Evolutionary conservation across 2,329 filamentous ascomycete species (phyloP).

Genomic region (Sporothrix sp.): DNA sequence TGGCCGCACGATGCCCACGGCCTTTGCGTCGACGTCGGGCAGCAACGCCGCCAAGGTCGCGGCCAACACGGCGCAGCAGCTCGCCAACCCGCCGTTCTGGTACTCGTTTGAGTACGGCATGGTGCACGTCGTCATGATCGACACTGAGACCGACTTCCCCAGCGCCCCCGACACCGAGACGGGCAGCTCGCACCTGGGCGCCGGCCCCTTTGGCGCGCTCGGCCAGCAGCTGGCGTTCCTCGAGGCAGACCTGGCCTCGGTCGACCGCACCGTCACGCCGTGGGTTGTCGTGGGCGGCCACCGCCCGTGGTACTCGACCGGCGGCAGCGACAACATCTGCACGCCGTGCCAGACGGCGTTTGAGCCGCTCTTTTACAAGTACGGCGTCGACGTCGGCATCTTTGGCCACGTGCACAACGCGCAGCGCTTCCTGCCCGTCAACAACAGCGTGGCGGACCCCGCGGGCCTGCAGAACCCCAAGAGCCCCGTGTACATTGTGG

Average conservation of each 20-base stretch:
- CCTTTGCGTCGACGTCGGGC: slow-evolving; percentile 40
- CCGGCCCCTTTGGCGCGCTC: slow-evolving; percentile 39
- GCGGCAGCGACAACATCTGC: slow-evolving; percentile 27
- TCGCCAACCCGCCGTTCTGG: slow-evolving; percentile 47
- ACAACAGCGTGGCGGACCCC: slow-evolving; percentile 28
- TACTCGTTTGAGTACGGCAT: slow-evolving; percentile 52
- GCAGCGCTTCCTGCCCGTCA: slow-evolving; percentile 39
- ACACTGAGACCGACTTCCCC: slow-evolving; percentile 49
- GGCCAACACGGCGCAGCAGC: slow-evolving; percentile 35
- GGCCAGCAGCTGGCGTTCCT: slow-evolving; percentile 46
- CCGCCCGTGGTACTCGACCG: slow-evolving; percentile 38
- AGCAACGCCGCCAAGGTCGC: slow-evolving; percentile 31
- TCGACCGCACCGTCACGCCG: slow-evolving; percentile 45
- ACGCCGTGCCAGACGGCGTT: slow-evolving; percentile 40
- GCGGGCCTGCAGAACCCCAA: slow-evolving; percentile 29
- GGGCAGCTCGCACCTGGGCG: slow-evolving; percentile 29
- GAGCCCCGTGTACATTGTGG: slow-evolving; percentile 44
- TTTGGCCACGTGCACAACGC: slow-evolving; percentile 51
- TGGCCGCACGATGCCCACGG: slow-evolving; percentile 39
- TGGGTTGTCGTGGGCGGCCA: slow-evolving; percentile 40
- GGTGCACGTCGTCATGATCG: slow-evolving; percentile 43
- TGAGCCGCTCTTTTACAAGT: slow-evolving; percentile 43
- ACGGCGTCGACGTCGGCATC: slow-evolving; percentile 47
- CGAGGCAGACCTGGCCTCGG: slow-evolving; percentile 43
- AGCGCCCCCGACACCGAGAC: slow-evolving; percentile 33